phyloP scores from a whole-genome alignment of 352 stramenopile species.

The Phytophthora capsici region DNA sequence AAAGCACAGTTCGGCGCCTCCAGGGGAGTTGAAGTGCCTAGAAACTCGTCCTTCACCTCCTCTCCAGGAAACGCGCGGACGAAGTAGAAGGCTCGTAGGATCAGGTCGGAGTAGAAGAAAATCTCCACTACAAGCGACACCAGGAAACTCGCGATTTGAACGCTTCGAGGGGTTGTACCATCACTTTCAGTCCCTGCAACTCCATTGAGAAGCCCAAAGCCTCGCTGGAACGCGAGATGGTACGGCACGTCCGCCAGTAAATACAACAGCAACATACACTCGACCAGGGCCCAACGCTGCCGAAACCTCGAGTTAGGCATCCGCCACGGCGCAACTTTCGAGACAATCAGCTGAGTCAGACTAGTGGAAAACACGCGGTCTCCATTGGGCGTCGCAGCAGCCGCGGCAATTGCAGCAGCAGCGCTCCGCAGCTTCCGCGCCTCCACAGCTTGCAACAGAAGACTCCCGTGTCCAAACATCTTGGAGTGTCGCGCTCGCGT shows the following conservation, averaged over 20 bases:
- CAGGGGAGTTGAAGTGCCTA: conserved; percentile 5
- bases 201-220: conserved; percentile 51
- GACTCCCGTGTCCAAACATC: conserved; percentile 41
- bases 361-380: conserved; percentile 12
- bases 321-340: conserved; percentile 27
- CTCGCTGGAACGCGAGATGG: conserved; percentile 54
- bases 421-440: conserved; percentile 23
- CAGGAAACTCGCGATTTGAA: conserved; percentile 50
- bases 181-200: conserved; percentile 5
- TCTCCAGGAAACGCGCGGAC: conserved; percentile 25
- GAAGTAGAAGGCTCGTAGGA: conserved; percentile 54
- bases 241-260: conserved; percentile 52
- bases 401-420: conserved; percentile 7
- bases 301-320: conserved; percentile 41
- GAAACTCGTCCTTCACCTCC: conserved; percentile 20
- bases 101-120: conserved; percentile 67
- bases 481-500: conserved; percentile 35
- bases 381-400: neutral
- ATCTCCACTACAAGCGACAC: conserved; percentile 47
- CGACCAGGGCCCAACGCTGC: conserved; percentile 30
- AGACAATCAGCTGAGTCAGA: conserved; percentile 3
- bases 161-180: conserved; percentile 39
- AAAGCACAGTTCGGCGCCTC: conserved; percentile 7
- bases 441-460: conserved; percentile 38
- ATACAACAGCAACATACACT: conserved; percentile 43